Percentiles rank a stretch among this genome's conserved stretches.
phyloP scores from a whole-genome alignment of 805 yeast species.

The Metschnikowia santaceciliae region DNA sequence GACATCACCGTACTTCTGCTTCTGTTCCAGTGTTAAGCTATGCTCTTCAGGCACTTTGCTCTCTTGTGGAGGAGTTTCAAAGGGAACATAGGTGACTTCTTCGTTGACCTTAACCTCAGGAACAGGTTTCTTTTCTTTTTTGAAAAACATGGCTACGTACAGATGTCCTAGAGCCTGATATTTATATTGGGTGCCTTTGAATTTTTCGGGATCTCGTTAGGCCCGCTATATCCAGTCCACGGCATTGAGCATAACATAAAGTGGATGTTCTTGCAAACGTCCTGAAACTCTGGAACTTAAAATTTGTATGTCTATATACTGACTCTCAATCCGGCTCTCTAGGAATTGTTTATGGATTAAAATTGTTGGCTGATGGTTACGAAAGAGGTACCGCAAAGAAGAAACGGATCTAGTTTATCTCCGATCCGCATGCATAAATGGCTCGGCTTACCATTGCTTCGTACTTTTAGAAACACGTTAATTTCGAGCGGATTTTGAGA shows the following conservation, averaged over 20 bases:
- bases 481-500: too few relatives aligned
- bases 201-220: neutral
- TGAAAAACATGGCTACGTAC: conserved; percentile 11
- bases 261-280: too few relatives aligned
- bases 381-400: too few relatives aligned
- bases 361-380: too few relatives aligned
- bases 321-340: too few relatives aligned
- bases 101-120: conserved; percentile 13
- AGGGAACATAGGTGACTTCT: conserved; percentile 41
- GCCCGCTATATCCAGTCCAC: too few relatives aligned
- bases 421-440: conserved; percentile 4
- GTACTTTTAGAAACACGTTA: too few relatives aligned
- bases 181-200: neutral
- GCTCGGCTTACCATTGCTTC: neutral
- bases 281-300: too few relatives aligned
- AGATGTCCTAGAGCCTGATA: neutral
- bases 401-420: neutral
- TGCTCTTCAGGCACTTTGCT: conserved; percentile 49
- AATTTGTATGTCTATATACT: too few relatives aligned
- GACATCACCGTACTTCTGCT: conserved; percentile 57
- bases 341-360: too few relatives aligned
- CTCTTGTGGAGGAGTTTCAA: conserved; percentile 48
- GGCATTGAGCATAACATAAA: too few relatives aligned
- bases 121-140: conserved; percentile 9
- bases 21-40: conserved; percentile 51